phyloP scores from a whole-genome alignment of 1,139 yeast species.

The Pichia sp. region DNA sequence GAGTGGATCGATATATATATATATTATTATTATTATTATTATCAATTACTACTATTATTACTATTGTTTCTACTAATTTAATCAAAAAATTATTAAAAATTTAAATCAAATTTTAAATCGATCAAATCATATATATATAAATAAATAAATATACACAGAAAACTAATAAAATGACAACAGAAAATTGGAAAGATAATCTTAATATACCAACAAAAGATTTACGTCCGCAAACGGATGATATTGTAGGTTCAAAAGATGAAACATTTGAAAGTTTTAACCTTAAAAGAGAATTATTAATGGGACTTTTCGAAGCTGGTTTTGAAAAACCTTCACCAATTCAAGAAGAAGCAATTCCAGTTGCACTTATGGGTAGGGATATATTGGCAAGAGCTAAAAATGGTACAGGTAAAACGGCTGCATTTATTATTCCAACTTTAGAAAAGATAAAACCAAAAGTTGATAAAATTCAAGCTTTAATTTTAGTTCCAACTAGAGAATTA shows the following conservation, averaged over 20 bases:
- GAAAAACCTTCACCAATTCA: conserved; percentile 98
- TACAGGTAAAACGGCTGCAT: conserved; percentile 97
- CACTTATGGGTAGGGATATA: conserved; percentile 91
- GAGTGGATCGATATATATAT: no score
- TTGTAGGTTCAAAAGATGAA: conserved; percentile 82
- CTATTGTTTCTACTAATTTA: no score
- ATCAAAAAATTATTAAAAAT: no score
- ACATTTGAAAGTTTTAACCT: conserved; percentile 88
- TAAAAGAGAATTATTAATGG: conserved; percentile 92
- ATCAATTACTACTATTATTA: no score
- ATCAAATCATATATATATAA: no score
- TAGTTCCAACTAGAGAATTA: conserved; percentile 88
- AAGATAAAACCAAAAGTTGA: conserved; percentile 72
- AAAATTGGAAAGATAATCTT: conserved; percentile 66
- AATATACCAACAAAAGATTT: conserved; percentile 78
- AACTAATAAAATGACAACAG: conserved; percentile 15
- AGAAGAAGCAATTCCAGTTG: conserved; percentile 95
- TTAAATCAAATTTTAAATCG: no score
- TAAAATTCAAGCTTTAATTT: conserved; percentile 74
- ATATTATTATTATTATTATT: no score
- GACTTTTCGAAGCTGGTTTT: conserved; percentile 97
- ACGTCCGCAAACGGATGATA: conserved; percentile 96
- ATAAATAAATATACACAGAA: neutral
- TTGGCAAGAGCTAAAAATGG: conserved; percentile 98
- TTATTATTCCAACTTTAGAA: conserved; percentile 77